Base-by-base conservation (phyloP, 108 stramenopile species). In the Cyclostephanos tholiformis region DNA sequence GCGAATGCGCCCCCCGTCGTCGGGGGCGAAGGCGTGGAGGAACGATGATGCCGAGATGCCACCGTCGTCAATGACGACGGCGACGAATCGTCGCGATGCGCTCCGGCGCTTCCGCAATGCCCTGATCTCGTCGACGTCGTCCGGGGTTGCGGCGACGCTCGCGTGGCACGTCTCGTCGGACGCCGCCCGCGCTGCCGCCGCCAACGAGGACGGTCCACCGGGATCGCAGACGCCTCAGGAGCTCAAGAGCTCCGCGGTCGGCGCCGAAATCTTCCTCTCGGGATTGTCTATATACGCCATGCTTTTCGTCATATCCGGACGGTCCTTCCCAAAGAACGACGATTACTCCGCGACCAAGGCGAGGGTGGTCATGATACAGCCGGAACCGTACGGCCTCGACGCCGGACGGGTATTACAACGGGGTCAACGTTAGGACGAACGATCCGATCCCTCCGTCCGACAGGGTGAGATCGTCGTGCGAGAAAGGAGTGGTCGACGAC, bases 331-430 rank as follows among this genome's bases (percentile, higher is more conserved):
- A 2, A 27, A 27, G 26, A 55, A 26, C 53, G 26, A 27, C 53
- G 53, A 55, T 20, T 25, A 10, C 23, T 26, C 12, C 20, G 23
- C 53, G 11, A 23, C 23, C 23, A 68, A 63, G 43, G 39, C 62
- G 17, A 70, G 65, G 43, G 41, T 77, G 4, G 69, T 77, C 29
- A 70, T 77, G 76, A 48, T 77, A 10, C 23, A 64, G 36, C 16
- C 59, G 26, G 68, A 77, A 48, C 76, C 76, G 12, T 77, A 77
- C 44, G 76, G 76, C 19, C 63, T 77, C 38, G 76, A 58, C 20
- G 35, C 0, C 53, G 76, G 76, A n/a, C 38, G 76, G 36, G 30
- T 77, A 71, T 25, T 78, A 65, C 65, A 67, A 72, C 10, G 77
- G 77, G 22, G 70, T 78, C 2, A 44, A 71, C 59, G 22, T 78